Percentiles rank a stretch among this genome's conserved stretches.
phyloP scores from a whole-genome alignment of 2,329 filamentous ascomycete species.

The Hymenoscyphus occultus region DNA sequence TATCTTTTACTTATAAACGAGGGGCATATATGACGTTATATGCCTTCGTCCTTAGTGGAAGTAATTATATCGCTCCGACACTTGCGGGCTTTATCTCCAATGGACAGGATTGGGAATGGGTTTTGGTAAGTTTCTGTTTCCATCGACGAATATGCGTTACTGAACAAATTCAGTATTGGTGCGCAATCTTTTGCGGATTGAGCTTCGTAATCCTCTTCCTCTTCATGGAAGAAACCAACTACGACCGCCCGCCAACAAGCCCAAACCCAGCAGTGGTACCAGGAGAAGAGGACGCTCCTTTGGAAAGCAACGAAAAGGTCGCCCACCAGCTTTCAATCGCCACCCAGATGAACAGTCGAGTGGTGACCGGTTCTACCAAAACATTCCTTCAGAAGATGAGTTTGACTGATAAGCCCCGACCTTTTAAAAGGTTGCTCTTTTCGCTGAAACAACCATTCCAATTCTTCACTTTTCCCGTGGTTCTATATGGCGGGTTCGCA shows the following conservation, averaged over 20 bases:
- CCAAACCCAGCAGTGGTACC: slow-evolving; percentile 17
- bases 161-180: slow-evolving; percentile 46
- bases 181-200: slow-evolving; percentile 50
- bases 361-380: slow-evolving; percentile 14
- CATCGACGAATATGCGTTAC: neutral
- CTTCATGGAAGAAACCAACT: slow-evolving; percentile 58
- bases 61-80: slow-evolving; percentile 47
- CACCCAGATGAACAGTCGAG: no score
- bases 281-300: neutral
- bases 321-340: neutral
- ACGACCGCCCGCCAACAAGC: slow-evolving; percentile 22
- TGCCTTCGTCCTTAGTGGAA: slow-evolving; percentile 43
- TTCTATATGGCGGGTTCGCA: slow-evolving; percentile 38
- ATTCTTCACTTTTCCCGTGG: slow-evolving; percentile 37
- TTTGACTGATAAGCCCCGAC: slow-evolving; percentile 27
- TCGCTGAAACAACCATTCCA: slow-evolving; percentile 32
- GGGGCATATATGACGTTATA: slow-evolving; percentile 44
- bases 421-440: slow-evolving; percentile 32
- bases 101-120: slow-evolving; percentile 35
- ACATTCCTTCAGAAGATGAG: slow-evolving; percentile 32
- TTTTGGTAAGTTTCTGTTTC: slow-evolving; percentile 1
- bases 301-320: neutral
- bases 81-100: slow-evolving; percentile 50
- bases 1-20: slow-evolving; percentile 45
- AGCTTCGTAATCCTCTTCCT: slow-evolving; percentile 53